These are phyloP conservation scores for Collybia sp. DNA, from an alignment of 768 basidiomycete genomes.

Conservation along the genomic window DNA sequence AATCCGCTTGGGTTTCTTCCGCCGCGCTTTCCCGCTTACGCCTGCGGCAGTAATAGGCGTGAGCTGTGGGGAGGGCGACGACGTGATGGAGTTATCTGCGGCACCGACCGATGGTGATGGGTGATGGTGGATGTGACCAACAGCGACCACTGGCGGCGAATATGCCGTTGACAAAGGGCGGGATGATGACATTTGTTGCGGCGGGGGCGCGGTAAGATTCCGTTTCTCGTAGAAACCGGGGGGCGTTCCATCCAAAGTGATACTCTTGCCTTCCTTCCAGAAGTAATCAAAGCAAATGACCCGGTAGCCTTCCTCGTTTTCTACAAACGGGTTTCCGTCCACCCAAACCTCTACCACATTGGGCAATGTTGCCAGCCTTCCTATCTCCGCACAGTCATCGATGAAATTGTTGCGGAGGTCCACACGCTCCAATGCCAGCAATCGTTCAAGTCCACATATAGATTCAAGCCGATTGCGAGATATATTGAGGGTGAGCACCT, in stretches of 20 bases:
- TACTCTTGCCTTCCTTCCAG: conserved; percentile 73
- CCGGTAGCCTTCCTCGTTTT: conserved; percentile 71
- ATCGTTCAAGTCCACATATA: conserved; percentile 92
- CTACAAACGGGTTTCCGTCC: conserved; percentile 77
- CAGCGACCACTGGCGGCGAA: conserved; percentile 60
- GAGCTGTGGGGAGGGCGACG: conserved; percentile 42
- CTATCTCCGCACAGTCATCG: conserved; percentile 81
- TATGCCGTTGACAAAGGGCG: conserved; percentile 43
- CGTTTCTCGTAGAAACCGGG: conserved; percentile 73
- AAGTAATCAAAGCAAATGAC: conserved; percentile 81
- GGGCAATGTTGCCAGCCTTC: conserved; percentile 75
- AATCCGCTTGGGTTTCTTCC: conserved; percentile 69
- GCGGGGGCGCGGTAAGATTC: conserved; percentile 42
- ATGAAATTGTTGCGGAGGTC: conserved; percentile 80
- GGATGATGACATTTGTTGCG: conserved; percentile 48
- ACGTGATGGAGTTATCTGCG: conserved; percentile 22
- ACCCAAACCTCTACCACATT: conserved; percentile 80
- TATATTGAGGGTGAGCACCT: conserved; percentile 74
- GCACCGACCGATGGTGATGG: conserved; percentile 12
- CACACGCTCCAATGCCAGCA: conserved; percentile 76
- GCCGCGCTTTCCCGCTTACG: conserved; percentile 37
- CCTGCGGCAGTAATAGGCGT: conserved; percentile 28
- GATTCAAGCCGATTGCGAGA: conserved; percentile 87
- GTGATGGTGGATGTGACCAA: conserved; percentile 34
- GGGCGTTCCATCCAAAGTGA: conserved; percentile 69